These are phyloP conservation scores for Ricinus communis DNA, from an alignment of 345 rosid genomes.

Conservation along the genomic window DNA sequence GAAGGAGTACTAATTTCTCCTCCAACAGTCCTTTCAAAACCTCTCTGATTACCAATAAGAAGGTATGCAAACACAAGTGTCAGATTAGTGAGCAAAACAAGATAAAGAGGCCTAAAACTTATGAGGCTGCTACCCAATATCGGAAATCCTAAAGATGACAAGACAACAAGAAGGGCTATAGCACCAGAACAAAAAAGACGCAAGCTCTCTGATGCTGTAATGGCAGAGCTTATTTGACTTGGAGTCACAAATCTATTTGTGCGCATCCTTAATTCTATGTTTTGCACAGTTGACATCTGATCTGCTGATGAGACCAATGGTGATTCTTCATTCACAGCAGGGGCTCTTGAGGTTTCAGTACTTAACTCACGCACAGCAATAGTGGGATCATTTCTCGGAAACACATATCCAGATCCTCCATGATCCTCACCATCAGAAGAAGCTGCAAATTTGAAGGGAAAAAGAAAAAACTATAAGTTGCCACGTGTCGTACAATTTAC, in stretches of 20 bases:
- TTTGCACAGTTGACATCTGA: constrained; percentile 38
- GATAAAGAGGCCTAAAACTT: constrained; percentile 65
- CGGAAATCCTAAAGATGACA: constrained; percentile 57
- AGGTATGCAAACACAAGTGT: constrained; percentile 51
- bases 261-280: constrained; percentile 4
- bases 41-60: constrained; percentile 33
- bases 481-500: too few species aligned
- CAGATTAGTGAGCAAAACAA: constrained; percentile 58
- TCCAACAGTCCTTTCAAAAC: constrained; percentile 16
- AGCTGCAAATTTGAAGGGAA: constrained; percentile 52
- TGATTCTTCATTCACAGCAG: constrained; percentile 23
- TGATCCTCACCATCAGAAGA: constrained; percentile 22
- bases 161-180: constrained; percentile 52
- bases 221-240: constrained; percentile 53
- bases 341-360: constrained; percentile 23
- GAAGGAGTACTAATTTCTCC: constrained; percentile 33
- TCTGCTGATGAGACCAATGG: constrained; percentile 26
- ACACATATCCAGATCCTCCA: constrained; percentile 21
- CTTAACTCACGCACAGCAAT: constrained; percentile 12
- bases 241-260: constrained; percentile 34
- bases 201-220: constrained; percentile 44
- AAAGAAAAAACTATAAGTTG: background rate
- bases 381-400: constrained; percentile 20
- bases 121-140: constrained; percentile 36
- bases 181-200: constrained; percentile 50